Evolutionary conservation across 2,329 filamentous ascomycete species (phyloP), one percentile per base, ranked within the genome.

Genomic region (Nannizziopsis barbatae): DNA sequence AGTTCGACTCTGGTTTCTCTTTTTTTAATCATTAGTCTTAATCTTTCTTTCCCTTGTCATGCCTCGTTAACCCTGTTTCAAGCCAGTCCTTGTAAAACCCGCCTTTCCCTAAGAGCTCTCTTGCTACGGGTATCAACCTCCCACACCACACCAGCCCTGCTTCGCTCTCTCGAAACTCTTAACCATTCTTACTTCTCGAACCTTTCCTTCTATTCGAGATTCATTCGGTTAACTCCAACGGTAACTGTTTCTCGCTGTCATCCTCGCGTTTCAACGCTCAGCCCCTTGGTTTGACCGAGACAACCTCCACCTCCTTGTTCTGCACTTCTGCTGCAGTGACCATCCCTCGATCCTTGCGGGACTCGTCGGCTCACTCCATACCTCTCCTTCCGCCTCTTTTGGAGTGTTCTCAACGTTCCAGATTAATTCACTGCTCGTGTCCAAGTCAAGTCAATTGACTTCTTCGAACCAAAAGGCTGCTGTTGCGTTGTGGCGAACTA

Each of bases 311-410:
- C 42, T 35, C 22, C 42, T n/a, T 9, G 14, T 35, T 11, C 32
- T 20, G 15, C 42, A 27, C 22, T 27, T 27, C 22, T 27, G 22
- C 22, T 27, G 22, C 22, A 27, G 17, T 27, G n/a, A 11, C 14
- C 15, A 7, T 30, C 35, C 5, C 45, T 47, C 45, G 31, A 36
- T 33, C 20, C 38, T 42, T 43, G 42, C 40, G 22, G 32, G 39
- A 31, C n/a, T 38, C 45, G 9, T 31, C 43, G 30, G 17, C 31
- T 42, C 10, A 44, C 40, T 37, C 40, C 39, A 31, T 37, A 33
- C 50, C 44, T n/a, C 50, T 44, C 47, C 42, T 52, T 47, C 38
- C 37, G 11, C 38, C 12, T 3, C 22, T 11, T 33, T 15, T 33
- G 30, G 38, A 42, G 35, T 27, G 4, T 3, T 27, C 22, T 27